Percentiles rank a stretch among this genome's conserved stretches.
phyloP scores from a whole-genome alignment of 352 stramenopile species.

The Pythium graminicola region DNA sequence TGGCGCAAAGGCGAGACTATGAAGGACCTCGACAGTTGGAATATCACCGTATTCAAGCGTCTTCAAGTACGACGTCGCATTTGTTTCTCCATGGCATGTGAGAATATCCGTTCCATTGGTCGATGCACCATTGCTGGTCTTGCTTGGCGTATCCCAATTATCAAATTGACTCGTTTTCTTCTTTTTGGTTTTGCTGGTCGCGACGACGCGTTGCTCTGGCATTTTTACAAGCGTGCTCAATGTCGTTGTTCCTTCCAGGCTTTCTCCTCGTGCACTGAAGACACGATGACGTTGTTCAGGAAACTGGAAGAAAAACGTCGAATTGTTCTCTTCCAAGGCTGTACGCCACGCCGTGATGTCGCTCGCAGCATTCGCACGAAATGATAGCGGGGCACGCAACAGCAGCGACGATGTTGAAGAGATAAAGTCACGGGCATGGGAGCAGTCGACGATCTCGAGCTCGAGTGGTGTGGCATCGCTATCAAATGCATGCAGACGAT shows the following conservation, averaged over 20 bases:
- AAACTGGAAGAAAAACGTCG: constrained; percentile 36
- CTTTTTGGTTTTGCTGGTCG: constrained; percentile 30
- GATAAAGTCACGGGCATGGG: constrained; percentile 50
- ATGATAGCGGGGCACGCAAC: constrained; percentile 37
- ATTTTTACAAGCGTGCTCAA: constrained; percentile 15
- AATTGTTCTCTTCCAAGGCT: constrained; percentile 13
- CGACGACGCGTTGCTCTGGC: constrained; percentile 26
- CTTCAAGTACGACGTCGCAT: constrained; percentile 30
- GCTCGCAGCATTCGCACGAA: constrained; percentile 19
- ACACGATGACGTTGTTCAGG: constrained; percentile 21
- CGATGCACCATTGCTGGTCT: neutral
- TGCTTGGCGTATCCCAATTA: constrained; percentile 10
- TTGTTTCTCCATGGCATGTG: neutral
- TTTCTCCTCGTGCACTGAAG: constrained; percentile 26
- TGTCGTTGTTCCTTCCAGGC: constrained; percentile 13
- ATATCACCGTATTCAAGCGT: constrained; percentile 62
- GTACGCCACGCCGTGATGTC: neutral
- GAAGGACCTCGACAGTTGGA: constrained; percentile 38
- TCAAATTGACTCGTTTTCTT: constrained; percentile 15
- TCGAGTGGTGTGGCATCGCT: neutral
- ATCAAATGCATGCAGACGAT: constrained; percentile 19
- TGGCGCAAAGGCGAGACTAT: constrained; percentile 26
- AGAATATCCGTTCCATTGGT: neutral
- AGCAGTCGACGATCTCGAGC: constrained; percentile 31
- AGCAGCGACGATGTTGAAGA: constrained; percentile 24